Percentiles rank a stretch among this genome's conserved stretches.
These are phyloP conservation scores for Mycena sanguinolenta DNA, from an alignment of 768 basidiomycete genomes.

Conservation along the genomic window DNA sequence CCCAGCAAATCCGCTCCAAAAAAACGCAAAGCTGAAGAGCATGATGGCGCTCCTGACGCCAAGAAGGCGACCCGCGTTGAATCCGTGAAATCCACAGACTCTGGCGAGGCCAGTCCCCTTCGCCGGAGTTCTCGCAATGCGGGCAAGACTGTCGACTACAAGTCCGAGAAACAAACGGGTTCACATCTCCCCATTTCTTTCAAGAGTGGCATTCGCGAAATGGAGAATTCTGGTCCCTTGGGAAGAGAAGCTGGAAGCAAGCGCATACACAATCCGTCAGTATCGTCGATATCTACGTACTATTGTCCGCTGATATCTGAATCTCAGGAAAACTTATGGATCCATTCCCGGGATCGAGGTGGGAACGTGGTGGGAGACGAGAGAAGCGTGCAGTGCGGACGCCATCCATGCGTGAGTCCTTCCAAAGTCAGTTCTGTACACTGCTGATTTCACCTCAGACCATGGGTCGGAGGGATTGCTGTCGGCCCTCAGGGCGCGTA, in stretches of 20 bases:
- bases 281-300: conserved; percentile 24
- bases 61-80: conserved; percentile 55
- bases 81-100: conserved; percentile 32
- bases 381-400: conserved; percentile 79
- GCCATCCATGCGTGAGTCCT: conserved; percentile 85
- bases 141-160: conserved; percentile 71
- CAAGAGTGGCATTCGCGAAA: conserved; percentile 50
- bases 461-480: conserved; percentile 88
- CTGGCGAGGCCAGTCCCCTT: conserved; percentile 40
- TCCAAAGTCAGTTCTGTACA: conserved; percentile 9
- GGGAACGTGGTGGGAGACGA: conserved; percentile 86
- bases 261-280: conserved; percentile 67
- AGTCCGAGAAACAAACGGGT: conserved; percentile 53
- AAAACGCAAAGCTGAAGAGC: conserved; percentile 57
- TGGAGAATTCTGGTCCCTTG: conserved; percentile 51
- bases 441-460: conserved; percentile 56
- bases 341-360: conserved; percentile 83
- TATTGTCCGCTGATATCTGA: background rate
- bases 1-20: conserved; percentile 37
- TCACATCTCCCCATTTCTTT: conserved; percentile 55
- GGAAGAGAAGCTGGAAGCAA: conserved; percentile 51
- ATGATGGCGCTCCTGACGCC: conserved; percentile 36
- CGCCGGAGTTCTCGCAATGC: conserved; percentile 80
- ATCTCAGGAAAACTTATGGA: conserved; percentile 80
- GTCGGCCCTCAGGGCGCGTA: conserved; percentile 78